Conservation (phyloP, 1,139 yeast species). For the Candida dubliniensis region DNA sequence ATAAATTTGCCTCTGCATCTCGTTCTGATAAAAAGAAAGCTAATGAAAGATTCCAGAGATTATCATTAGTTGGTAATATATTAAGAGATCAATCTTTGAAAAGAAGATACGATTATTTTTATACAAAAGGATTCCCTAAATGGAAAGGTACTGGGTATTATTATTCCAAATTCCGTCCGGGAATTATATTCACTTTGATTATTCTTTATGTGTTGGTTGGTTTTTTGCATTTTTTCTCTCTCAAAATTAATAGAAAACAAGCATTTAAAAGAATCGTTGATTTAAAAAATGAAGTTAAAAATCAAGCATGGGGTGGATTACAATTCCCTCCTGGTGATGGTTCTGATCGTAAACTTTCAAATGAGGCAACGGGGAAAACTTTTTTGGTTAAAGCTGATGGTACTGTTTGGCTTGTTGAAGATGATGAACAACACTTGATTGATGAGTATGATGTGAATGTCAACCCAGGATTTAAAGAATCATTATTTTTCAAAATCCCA, state of each 20-base stretch:
- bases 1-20: slow-evolving; percentile 53
- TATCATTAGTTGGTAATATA: slow-evolving; percentile 73
- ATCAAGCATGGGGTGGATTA: slow-evolving; percentile 63
- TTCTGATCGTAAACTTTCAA: slow-evolving; percentile 38
- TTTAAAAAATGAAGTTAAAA: slow-evolving; percentile 52
- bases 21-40: slow-evolving; percentile 45
- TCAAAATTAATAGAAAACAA: slow-evolving; percentile 57
- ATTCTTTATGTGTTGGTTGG: slow-evolving; percentile 52
- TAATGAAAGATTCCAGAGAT: slow-evolving; percentile 66
- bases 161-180: slow-evolving; percentile 60
- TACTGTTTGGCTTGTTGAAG: slow-evolving; percentile 60
- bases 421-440: slow-evolving; percentile 36
- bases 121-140: slow-evolving; percentile 82
- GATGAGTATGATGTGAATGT: slow-evolving; percentile 38
- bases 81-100: slow-evolving; percentile 61
- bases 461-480: slow-evolving; percentile 52
- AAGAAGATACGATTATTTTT: slow-evolving; percentile 82
- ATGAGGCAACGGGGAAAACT: slow-evolving; percentile 48
- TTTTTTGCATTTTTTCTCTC: slow-evolving; percentile 57
- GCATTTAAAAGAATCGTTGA: slow-evolving; percentile 57
- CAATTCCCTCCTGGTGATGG: slow-evolving; percentile 49
- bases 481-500: slow-evolving; percentile 52
- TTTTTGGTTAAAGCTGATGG: slow-evolving; percentile 71
- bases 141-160: slow-evolving; percentile 60
- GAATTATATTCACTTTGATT: slow-evolving; percentile 51